Base-by-base conservation (phyloP, 768 basidiomycete species). In the Tricholoma flavovirens region DNA sequence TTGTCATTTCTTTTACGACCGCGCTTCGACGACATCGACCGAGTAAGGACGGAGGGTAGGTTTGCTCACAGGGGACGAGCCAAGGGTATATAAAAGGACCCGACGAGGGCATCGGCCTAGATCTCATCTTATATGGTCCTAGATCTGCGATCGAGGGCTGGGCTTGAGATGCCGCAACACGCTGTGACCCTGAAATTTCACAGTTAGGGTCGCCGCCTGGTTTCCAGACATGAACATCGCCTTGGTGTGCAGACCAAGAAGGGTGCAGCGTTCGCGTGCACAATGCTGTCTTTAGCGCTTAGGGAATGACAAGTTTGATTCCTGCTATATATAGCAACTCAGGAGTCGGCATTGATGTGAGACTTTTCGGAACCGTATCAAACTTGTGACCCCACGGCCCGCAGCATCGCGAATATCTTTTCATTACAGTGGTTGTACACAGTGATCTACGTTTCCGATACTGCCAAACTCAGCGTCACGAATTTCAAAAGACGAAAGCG, bases 1-100 rank as follows among this genome's bases (percentile, higher is more conserved):
- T 82, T 86, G 70, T 89, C 86, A 70, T 89, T 87, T 68, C 90
- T 77, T 66, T 92, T 92, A 65, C 90, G 82, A 59, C 90, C 91
- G 65, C 90, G 85, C 74, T 91, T 93, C 59, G 88, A 90, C 64
- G 88, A 90, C 87, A 89, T 90, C 55, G 64, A 64, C 68, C 69
- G 54, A 62, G 61, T 66, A 59, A 63, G 56, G 64, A 61, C 59
- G 58, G 42, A 46, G 54, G 59, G 61, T 60, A 62, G 57, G 58
- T 61, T 55, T 63, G 60, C 38, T 62, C 58, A 59, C 56, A 55
- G 59, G 66, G 66, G 64, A 67, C 57, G 45, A 55, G 57, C 56
- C 58, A 49, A 59, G 67, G 67, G 69, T 70, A 73, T 78, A 75
- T 75, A 78, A 77, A 72, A 69, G 72, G 66, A 64, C 65, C 63